These are phyloP conservation scores for Crassisporium funariophilum DNA, from an alignment of 768 basidiomycete genomes.

Conservation along the genomic window DNA sequence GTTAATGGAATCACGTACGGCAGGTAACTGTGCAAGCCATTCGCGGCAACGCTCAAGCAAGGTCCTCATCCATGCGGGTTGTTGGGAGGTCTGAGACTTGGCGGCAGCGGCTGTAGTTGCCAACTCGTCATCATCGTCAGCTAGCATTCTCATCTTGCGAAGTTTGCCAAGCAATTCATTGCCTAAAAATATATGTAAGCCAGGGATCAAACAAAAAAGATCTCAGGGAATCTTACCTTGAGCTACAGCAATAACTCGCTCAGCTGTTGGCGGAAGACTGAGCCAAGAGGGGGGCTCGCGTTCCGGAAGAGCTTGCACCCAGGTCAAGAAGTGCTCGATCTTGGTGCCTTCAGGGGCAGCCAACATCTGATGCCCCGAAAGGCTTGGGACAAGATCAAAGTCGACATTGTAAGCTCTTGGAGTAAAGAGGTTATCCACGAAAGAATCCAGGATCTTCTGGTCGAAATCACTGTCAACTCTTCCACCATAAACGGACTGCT, in stretches of 20 bases:
- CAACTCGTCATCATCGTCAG: constrained; percentile 87
- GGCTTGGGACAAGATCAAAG: constrained; percentile 81
- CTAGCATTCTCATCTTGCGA: constrained; percentile 88
- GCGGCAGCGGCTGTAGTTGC: constrained; percentile 50
- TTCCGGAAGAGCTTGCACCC: constrained; percentile 89
- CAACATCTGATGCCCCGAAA: constrained; percentile 57
- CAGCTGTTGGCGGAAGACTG: constrained; percentile 89
- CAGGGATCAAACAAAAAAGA: background rate
- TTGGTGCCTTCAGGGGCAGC: constrained; percentile 89
- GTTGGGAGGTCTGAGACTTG: constrained; percentile 67
- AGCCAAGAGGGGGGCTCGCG: constrained; percentile 95
- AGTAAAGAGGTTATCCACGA: constrained; percentile 90
- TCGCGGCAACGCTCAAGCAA: constrained; percentile 80
- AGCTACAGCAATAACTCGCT: constrained; percentile 86
- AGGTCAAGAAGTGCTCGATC: constrained; percentile 85
- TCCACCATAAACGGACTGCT: constrained; percentile 95
- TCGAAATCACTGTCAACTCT: constrained; percentile 95
- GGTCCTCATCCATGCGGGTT: constrained; percentile 94
- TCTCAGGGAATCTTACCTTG: constrained; percentile 61
- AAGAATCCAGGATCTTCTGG: constrained; percentile 88
- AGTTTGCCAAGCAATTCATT: constrained; percentile 83
- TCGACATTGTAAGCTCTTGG: constrained; percentile 89
- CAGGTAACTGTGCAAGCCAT: constrained; percentile 79
- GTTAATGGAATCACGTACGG: constrained; percentile 45
- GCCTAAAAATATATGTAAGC: constrained; percentile 44